Evolutionary conservation across 2,329 filamentous ascomycete genomes (phyloP).

Genomic region (Ophiostoma pallidulum): DNA sequence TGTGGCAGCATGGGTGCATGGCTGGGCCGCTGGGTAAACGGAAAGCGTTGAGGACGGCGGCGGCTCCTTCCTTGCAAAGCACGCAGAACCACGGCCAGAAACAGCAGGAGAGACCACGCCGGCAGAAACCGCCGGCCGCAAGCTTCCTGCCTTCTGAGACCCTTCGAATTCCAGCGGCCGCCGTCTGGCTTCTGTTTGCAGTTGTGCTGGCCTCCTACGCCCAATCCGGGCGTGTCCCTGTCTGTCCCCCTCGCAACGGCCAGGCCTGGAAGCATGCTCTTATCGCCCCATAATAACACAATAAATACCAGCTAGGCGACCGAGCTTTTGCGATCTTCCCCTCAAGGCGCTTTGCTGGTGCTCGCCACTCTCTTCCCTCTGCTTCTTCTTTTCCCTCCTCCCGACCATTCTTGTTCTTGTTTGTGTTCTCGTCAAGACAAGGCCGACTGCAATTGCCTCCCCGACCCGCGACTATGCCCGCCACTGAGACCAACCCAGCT

Average conservation of each 20-base stretch:
- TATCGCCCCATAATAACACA: slow-evolving; percentile 16
- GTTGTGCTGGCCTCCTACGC: background rate
- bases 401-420: background rate
- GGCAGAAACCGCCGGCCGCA: no score
- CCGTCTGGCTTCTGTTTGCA: background rate
- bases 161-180: slow-evolving; percentile 5
- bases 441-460: background rate
- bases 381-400: background rate
- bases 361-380: background rate
- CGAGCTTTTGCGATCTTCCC: slow-evolving; percentile 9
- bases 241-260: slow-evolving; percentile 12
- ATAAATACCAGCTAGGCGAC: slow-evolving; percentile 4
- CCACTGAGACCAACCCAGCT: background rate
- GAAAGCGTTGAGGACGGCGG: slow-evolving; percentile 1
- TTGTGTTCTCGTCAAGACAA: background rate
- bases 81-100: background rate
- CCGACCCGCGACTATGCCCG: slow-evolving; percentile 3
- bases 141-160: background rate
- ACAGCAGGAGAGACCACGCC: background rate
- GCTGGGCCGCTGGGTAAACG: no score
- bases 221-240: slow-evolving; percentile 10
- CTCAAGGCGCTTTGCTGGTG: background rate
- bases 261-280: background rate
- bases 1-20: no score
- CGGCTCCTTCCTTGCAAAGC: background rate